Conservation (phyloP, 805 yeast genomes). For the Cyberlindnera xylosilytica region DNA sequence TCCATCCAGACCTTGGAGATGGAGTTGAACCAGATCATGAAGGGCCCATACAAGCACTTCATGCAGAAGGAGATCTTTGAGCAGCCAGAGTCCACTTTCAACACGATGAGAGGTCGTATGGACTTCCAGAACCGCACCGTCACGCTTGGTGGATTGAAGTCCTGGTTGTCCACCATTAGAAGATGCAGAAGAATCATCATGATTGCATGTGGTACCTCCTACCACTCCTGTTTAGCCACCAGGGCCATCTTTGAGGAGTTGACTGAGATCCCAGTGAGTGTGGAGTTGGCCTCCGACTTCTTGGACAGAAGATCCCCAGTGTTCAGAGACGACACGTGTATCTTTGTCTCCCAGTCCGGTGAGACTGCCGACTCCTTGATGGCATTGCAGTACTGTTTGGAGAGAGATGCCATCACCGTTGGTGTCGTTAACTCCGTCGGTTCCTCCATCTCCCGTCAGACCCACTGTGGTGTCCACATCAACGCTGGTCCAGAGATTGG, state of each 20-base stretch:
- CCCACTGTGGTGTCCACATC: conserved; percentile 99
- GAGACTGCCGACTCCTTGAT: conserved; percentile 97
- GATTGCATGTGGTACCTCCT: conserved; percentile 99
- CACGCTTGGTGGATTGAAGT: conserved; percentile 85
- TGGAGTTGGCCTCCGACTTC: conserved; percentile 92
- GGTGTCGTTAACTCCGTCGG: conserved; percentile 98
- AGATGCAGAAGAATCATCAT: conserved; percentile 92
- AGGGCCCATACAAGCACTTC: conserved; percentile 92
- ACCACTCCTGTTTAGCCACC: conserved; percentile 96
- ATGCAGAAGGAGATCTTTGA: conserved; percentile 99
- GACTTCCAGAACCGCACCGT: conserved; percentile 80
- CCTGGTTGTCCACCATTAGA: conserved; percentile 83
- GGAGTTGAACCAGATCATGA: conserved; percentile 97
- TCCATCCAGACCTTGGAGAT: conserved; percentile 94
- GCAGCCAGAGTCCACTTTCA: conserved; percentile 97
- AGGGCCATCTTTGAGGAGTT: conserved; percentile 95
- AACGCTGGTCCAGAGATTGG: conserved; percentile 99
- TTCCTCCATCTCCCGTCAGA: conserved; percentile 91
- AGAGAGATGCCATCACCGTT: conserved; percentile 94
- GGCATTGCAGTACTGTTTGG: conserved; percentile 92
- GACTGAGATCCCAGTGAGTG: conserved; percentile 90
- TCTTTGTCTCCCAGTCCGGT: conserved; percentile 97
- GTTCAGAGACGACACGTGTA: conserved; percentile 95
- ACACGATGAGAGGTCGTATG: conserved; percentile 99
- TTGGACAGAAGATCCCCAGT: conserved; percentile 95